Conservation (phyloP, 2,329 filamentous ascomycete species). For the Trichoderma sp. region DNA sequence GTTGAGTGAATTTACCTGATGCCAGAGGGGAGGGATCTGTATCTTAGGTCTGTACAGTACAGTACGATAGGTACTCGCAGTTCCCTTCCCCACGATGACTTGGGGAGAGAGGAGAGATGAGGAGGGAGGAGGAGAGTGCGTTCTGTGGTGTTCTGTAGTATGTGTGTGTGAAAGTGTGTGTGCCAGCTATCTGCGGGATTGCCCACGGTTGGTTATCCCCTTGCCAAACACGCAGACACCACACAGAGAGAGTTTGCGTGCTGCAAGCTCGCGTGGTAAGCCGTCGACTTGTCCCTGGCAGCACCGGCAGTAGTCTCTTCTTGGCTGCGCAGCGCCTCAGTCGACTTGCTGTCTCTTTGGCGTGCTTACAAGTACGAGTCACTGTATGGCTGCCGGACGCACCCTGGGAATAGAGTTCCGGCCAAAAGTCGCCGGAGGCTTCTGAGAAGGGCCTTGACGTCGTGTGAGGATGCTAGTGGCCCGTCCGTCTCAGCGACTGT, state of each 20-base stretch:
- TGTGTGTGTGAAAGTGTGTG: not conserved
- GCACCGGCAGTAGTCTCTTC: conserved; percentile 4
- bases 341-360: not conserved
- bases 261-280: conserved; percentile 13
- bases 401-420: conserved; percentile 19
- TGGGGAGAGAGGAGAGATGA: not conserved
- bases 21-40: not conserved
- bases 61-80: not conserved
- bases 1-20: conserved; percentile 6
- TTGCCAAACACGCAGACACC: not conserved
- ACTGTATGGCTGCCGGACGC: not conserved
- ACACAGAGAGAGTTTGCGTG: not conserved
- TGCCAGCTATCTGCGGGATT: not conserved
- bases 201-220: not conserved
- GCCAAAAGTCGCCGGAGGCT: conserved; percentile 12
- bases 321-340: not conserved
- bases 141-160: not conserved
- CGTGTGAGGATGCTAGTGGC: conserved; percentile 7
- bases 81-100: conserved; percentile 2
- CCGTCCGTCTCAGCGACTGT: not conserved
- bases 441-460: conserved; percentile 1
- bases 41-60: not conserved
- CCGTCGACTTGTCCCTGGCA: conserved; percentile 9
- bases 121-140: not conserved
- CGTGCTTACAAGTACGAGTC: not conserved